Conservation (phyloP, 2,329 filamentous ascomycete species). For the Cytospora paraplurivora region DNA sequence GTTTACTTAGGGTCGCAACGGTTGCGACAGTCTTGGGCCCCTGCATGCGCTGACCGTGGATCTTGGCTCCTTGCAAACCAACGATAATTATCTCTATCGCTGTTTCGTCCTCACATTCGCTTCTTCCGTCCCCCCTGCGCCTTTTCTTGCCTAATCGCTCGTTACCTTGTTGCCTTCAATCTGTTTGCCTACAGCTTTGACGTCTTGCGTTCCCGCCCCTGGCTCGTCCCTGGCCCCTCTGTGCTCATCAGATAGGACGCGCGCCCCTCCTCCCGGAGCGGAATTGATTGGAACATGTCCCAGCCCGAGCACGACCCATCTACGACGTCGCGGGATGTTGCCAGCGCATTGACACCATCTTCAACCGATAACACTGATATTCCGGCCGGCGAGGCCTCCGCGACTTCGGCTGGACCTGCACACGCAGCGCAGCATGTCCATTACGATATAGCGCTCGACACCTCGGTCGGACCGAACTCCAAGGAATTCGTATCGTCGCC, state of each 20-base stretch:
- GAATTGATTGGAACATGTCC: conserved; percentile 8
- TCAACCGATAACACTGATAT: conserved; percentile 15
- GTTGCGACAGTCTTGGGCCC: neutral
- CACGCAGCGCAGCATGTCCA: conserved; percentile 29
- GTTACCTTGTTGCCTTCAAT: neutral
- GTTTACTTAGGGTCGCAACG: neutral
- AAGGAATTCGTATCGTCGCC: conserved; percentile 26
- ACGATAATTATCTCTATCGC: neutral
- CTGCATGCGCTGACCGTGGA: neutral
- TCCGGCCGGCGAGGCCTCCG: neutral
- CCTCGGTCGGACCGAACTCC: conserved; percentile 23
- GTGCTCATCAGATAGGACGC: neutral
- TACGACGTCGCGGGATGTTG: conserved; percentile 26
- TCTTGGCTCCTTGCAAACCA: neutral
- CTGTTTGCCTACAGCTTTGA: neutral
- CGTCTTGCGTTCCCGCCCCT: neutral
- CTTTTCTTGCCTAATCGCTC: neutral
- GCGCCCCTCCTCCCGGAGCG: neutral
- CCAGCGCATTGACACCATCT: conserved; percentile 19
- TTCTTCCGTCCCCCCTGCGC: neutral
- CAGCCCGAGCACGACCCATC: conserved; percentile 5
- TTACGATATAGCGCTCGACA: conserved; percentile 34
- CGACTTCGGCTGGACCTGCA: conserved; percentile 5
- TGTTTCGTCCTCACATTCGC: neutral
- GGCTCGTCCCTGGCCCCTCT: neutral